A percentile compares a stretch with the other conserved stretches of the same genome.
Conservation (phyloP, 2,329 filamentous ascomycete species). For the Paraphaeosphaeria minitans region DNA sequence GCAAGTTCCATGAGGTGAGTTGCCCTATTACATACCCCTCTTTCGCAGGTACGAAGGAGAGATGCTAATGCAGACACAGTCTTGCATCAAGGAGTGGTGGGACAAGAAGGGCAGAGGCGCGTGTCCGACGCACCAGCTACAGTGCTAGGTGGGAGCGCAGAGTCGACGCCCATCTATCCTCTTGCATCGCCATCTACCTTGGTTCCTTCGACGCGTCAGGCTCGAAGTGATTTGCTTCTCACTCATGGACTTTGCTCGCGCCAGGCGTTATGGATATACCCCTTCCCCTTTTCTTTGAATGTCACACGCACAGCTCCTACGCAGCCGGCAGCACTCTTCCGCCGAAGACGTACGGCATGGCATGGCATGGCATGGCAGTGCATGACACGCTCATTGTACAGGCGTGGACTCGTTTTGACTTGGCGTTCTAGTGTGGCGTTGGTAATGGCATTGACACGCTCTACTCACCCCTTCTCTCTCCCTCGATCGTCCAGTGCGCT, state of each 20-base stretch:
- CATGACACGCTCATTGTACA: too few species aligned
- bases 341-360: neutral
- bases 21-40: neutral
- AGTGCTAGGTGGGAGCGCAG: constrained; percentile 22
- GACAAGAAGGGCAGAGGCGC: constrained; percentile 59
- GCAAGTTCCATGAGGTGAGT: constrained; percentile 64
- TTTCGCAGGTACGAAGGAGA: too few species aligned
- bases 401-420: too few species aligned
- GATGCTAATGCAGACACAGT: constrained; percentile 23
- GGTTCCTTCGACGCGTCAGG: neutral
- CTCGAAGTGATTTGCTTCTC: neutral
- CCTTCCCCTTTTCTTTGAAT: neutral
- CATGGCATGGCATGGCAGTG: too few species aligned
- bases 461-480: too few species aligned
- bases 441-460: too few species aligned
- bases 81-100: constrained; percentile 67
- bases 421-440: too few species aligned
- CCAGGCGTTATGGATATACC: constrained; percentile 7
- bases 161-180: neutral
- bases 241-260: neutral
- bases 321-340: neutral
- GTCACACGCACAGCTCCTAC: too few species aligned
- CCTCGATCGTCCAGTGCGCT: too few species aligned
- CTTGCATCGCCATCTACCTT: neutral
- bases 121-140: constrained; percentile 65